These are phyloP conservation scores for Coffea humblotiana DNA, from an alignment of 305 asterid genomes.

Conservation along the genomic window DNA sequence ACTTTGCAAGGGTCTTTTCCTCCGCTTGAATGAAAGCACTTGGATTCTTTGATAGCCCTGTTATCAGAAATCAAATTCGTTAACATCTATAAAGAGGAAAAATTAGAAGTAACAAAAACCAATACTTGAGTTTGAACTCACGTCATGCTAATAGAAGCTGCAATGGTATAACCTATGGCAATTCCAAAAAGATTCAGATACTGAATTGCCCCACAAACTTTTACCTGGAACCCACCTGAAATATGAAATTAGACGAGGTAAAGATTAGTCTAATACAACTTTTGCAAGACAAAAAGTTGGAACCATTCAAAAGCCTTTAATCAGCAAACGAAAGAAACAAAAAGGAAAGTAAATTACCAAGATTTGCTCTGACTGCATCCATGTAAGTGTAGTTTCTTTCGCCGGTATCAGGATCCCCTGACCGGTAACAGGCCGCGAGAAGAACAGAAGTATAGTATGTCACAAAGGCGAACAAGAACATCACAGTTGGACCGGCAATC, in stretches of 20 bases:
- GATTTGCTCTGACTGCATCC: constrained; percentile 82
- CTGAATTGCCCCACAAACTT: constrained; percentile 90
- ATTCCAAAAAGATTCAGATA: constrained; percentile 86
- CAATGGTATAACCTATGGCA: constrained; percentile 90
- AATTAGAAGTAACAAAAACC: neutral
- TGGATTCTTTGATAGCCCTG: constrained; percentile 80
- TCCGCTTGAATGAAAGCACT: constrained; percentile 73
- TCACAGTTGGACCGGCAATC: constrained; percentile 82
- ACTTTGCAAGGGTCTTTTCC: constrained; percentile 56
- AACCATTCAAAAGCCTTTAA: neutral
- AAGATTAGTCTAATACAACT: constrained; percentile 1
- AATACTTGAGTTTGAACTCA: constrained; percentile 34
- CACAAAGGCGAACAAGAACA: constrained; percentile 80
- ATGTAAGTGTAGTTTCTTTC: constrained; percentile 88
- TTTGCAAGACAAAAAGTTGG: neutral
- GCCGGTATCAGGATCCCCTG: constrained; percentile 69
- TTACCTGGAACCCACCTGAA: constrained; percentile 77
- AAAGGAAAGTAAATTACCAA: constrained; percentile 39
- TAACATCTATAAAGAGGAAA: neutral
- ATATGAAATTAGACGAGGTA: constrained; percentile 7
- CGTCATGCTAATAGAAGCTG: constrained; percentile 84
- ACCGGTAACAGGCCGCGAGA: constrained; percentile 71
- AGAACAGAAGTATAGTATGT: constrained; percentile 89
- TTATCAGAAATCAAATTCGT: constrained; percentile 10
- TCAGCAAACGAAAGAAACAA: neutral